phyloP scores from a whole-genome alignment of 1,284 basidiomycete species.

The Leccinum colubrinum region DNA sequence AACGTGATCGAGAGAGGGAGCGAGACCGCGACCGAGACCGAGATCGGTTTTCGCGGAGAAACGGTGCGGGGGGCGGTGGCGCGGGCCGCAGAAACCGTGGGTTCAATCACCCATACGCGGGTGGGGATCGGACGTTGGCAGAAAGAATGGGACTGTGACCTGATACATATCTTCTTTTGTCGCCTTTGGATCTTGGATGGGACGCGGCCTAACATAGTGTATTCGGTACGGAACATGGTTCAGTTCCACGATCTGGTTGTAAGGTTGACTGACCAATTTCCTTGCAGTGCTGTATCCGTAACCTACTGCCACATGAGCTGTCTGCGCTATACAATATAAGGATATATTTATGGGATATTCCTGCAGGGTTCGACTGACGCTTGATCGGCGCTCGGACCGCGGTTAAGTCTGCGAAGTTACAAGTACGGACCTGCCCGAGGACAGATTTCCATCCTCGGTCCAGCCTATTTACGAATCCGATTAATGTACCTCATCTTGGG shows the following conservation, averaged over 20 bases:
- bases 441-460: neutral
- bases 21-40: conserved; percentile 36
- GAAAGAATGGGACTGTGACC: conserved; percentile 70
- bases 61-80: conserved; percentile 42
- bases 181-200: conserved; percentile 20
- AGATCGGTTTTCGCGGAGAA: conserved; percentile 36
- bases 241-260: conserved; percentile 18
- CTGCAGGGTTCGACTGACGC: neutral
- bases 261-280: conserved; percentile 28
- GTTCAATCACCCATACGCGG: conserved; percentile 30
- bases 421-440: neutral
- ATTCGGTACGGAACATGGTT: conserved; percentile 42
- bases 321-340: conserved; percentile 19
- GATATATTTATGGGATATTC: conserved; percentile 27
- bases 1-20: conserved; percentile 34
- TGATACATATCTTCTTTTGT: conserved; percentile 10
- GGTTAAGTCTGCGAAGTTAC: neutral
- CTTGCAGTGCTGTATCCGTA: conserved; percentile 33
- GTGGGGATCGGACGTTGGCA: conserved; percentile 74
- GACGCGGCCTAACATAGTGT: conserved; percentile 33
- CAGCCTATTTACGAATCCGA: neutral
- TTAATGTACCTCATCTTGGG: neutral
- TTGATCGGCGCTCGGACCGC: neutral
- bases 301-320: conserved; percentile 13
- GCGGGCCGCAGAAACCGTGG: conserved; percentile 49